A percentile compares a stretch with the other conserved stretches of the same genome.
These are phyloP conservation scores for Trametes gibbosa DNA, from an alignment of 768 basidiomycete species.

Conservation along the genomic window DNA sequence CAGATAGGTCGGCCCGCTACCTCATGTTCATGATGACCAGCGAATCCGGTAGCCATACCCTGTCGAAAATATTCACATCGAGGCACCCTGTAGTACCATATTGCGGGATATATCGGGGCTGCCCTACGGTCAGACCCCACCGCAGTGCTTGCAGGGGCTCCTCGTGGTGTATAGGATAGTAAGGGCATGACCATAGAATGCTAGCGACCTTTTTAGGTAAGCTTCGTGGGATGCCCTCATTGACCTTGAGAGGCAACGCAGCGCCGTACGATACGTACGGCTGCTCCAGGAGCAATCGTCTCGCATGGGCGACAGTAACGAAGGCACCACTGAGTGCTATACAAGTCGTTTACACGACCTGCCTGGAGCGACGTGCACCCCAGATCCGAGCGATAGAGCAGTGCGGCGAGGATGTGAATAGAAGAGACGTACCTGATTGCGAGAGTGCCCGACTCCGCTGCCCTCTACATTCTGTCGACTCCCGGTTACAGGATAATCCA, in stretches of 20 bases:
- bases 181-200: not conserved
- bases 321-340: not conserved
- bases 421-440: not conserved
- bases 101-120: not conserved
- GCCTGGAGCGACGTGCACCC: no score
- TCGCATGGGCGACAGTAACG: not conserved
- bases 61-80: not conserved
- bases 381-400: not conserved
- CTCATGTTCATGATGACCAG: not conserved
- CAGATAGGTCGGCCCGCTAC: not conserved
- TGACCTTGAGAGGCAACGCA: not conserved
- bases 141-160: not conserved
- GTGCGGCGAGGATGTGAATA: not conserved
- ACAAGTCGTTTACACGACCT: not conserved
- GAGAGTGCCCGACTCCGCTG: not conserved
- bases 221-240: not conserved
- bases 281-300: not conserved
- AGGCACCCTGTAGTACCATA: not conserved
- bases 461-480: not conserved
- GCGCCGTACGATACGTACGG: not conserved
- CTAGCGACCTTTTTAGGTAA: not conserved
- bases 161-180: not conserved
- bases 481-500: no score
- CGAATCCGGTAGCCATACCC: not conserved
- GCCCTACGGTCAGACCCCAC: not conserved